Evolutionary conservation across 1,284 basidiomycete genomes (phyloP), one percentile per base, ranked within the genome.

Genomic region (Papiliotrema laurentii): DNA sequence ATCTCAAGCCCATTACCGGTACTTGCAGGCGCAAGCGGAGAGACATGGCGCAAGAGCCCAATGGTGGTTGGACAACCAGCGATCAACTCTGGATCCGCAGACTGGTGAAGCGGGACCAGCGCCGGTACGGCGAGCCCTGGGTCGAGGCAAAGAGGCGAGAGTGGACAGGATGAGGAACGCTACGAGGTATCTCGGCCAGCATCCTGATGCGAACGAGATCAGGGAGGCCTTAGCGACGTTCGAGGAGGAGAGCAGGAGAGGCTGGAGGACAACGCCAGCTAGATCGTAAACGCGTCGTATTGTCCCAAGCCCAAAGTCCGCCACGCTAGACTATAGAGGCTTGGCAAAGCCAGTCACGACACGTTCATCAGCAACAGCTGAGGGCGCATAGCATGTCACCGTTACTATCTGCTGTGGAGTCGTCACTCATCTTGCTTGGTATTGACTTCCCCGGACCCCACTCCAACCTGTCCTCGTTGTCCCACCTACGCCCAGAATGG

Each of bases 1-100:
- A 10, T 59, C 59, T 11, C 13, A 31, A 1, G n/a, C 36, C 3
- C 68, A 71, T 54, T 45, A 36, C 35, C 39, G 42, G 14, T 71
- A 63, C 54, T 51, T 68, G n/a, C 40, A 59, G 7, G 67, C 64
- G 16, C 68, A 71, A 41, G 58, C 63, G 13, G 49, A 47, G 18
- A 36, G 43, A 14, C 31, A 40, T 4, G 41, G 51, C 7, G 22
- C 43, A 2, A 21, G 28, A 0, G 59, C 64, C 0, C 59, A 55
- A 38, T 13, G 37, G 22, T 70, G 60, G 59, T 49, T 70, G 39
- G 55, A 66, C 40, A 14, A 24, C 1, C 58, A 63, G 39, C 18
- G 16, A 4, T 30, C 41, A 3, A 24, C 14, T 27, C 11, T n/a
- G 14, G 34, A 18, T n/a, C 53, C 52, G 1, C 35, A 45, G 19